Conservation (phyloP, 805 yeast genomes). For the Pichia deserticola region DNA sequence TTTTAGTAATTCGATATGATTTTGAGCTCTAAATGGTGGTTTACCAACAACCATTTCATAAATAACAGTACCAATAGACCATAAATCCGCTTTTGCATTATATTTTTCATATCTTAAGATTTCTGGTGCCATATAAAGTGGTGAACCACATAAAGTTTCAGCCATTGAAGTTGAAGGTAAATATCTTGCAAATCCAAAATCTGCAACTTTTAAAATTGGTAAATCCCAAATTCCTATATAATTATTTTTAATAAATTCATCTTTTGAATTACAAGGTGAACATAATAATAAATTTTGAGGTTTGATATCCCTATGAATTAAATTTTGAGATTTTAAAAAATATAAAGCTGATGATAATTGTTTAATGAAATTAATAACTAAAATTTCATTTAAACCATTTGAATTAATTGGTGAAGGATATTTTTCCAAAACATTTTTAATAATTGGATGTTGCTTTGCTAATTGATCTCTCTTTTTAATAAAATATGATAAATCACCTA, state of each 20-base stretch:
- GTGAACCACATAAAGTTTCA: constrained; percentile 95
- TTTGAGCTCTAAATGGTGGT: constrained; percentile 92
- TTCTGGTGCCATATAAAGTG: constrained; percentile 98
- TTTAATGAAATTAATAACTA: constrained; percentile 78
- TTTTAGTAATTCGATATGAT: constrained; percentile 82
- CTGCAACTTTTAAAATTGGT: constrained; percentile 90
- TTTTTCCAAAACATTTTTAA: constrained; percentile 64
- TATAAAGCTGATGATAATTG: constrained; percentile 80
- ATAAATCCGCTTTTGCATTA: constrained; percentile 93
- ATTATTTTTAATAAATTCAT: constrained; percentile 47
- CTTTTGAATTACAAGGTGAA: constrained; percentile 67
- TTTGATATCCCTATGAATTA: constrained; percentile 92
- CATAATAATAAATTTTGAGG: constrained; percentile 83
- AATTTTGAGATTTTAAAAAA: constrained; percentile 72
- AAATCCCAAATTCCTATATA: constrained; percentile 80
- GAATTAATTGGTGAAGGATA: constrained; percentile 75
- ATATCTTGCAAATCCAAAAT: constrained; percentile 95
- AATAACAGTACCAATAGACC: constrained; percentile 97
- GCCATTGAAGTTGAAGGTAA: constrained; percentile 91
- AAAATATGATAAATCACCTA: constrained; percentile 88
- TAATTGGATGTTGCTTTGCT: constrained; percentile 66
- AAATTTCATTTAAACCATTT: constrained; percentile 70
- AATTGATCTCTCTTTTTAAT: constrained; percentile 71
- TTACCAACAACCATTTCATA: constrained; percentile 95
- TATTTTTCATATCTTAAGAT: constrained; percentile 89